These are phyloP conservation scores for Phialophora tarda DNA, from an alignment of 2,329 filamentous ascomycete species.

Conservation along the genomic window DNA sequence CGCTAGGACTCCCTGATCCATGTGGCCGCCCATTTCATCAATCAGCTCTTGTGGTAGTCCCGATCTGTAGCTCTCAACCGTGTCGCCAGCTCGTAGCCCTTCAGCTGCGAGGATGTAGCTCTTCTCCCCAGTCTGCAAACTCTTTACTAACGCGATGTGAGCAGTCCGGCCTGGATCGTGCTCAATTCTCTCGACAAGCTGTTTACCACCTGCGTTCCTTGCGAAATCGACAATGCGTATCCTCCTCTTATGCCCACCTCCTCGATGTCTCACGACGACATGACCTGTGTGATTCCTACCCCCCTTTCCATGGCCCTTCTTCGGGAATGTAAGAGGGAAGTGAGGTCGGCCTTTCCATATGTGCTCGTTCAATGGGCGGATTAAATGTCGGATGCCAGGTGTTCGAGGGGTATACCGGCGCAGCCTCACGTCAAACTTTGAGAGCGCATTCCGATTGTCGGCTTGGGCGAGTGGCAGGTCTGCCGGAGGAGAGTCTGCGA, in stretches of 20 bases:
- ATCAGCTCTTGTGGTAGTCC: slow-evolving; percentile 88
- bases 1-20: slow-evolving; percentile 95
- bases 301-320: slow-evolving; percentile 91
- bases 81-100: slow-evolving; percentile 87
- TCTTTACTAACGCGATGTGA: slow-evolving; percentile 86
- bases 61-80: slow-evolving; percentile 86
- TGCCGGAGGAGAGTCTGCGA: slow-evolving; percentile 31
- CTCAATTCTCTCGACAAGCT: slow-evolving; percentile 90
- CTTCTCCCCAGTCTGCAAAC: slow-evolving; percentile 73
- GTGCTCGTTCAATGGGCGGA: slow-evolving; percentile 92
- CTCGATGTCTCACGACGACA: slow-evolving; percentile 87
- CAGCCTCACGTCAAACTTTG: slow-evolving; percentile 59
- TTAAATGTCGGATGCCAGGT: slow-evolving; percentile 88
- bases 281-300: slow-evolving; percentile 86
- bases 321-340: slow-evolving; percentile 82
- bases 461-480: slow-evolving; percentile 22
- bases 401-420: slow-evolving; percentile 93
- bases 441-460: slow-evolving; percentile 34
- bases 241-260: slow-evolving; percentile 88
- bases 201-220: slow-evolving; percentile 77
- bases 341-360: slow-evolving; percentile 92
- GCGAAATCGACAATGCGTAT: slow-evolving; percentile 91
- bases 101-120: slow-evolving; percentile 96
- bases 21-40: slow-evolving; percentile 86
- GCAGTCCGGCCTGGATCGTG: slow-evolving; percentile 93